Evolutionary conservation across 208 protist genomes (phyloP), one percentile per base, ranked within the genome.

Genomic region (Tritrichomonas musculus): DNA sequence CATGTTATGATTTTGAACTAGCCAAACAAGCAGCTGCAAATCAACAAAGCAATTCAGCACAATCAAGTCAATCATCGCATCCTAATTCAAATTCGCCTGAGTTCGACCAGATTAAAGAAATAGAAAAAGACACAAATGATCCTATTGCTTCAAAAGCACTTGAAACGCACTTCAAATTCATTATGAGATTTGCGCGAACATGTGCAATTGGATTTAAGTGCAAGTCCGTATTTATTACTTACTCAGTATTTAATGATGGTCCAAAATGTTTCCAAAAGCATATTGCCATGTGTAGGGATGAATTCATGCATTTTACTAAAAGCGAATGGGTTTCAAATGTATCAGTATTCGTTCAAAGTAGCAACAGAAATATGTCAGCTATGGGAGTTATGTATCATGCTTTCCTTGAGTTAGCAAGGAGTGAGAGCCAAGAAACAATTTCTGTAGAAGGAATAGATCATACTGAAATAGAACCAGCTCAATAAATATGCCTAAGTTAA

Each of bases 281-380:
- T 22, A 77, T 77, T 47, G 22, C 69, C 1, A 13, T 77, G 8
- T 77, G 69, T 36, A 77, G 69, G 47, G 69, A 77, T 77, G 69
- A 77, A 20, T 77, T 77, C 33, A 77, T 77, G 69, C 69, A 77
- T 36, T 77, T 77, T 36, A 77, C 69, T 14, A 77, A 77, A n/a
- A 77, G 36, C 36, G 69, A 77, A n/a, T 77, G 69, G 69, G 69
- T 77, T 36, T 47, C 33, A 47, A 36, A 11, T 14, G 69, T 77
- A 14, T 77, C 69, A 47, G 69, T 77, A 3, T 77, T 77, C 69
- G 69, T 77, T 0, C 69, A 77, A n/a, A 77, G 33, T 47, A 47
- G 33, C n/a, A 36, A 77, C 33, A 36, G n/a, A n/a, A 77, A 77
- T 36, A 77, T 77, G 5, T 77, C 69, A 20, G 69, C 69, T 27